Evolutionary conservation across 441 rosid species (phyloP).

Genomic region (Bocquillonia castaneifolia): DNA sequence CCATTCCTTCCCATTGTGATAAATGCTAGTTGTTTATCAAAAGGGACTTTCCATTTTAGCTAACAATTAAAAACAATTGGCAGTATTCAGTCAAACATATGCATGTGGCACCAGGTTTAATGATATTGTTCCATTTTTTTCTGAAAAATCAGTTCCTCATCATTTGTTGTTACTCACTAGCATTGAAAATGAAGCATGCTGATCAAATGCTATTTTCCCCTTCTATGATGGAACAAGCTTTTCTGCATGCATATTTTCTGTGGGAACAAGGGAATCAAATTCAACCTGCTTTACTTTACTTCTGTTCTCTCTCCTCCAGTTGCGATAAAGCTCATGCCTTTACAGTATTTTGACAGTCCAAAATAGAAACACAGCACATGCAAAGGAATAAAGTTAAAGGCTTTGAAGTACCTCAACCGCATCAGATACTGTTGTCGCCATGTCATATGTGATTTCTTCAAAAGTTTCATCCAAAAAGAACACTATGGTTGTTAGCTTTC

Average conservation of each 20-base stretch:
- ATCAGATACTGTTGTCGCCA: constrained; percentile 93
- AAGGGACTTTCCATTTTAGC: background rate
- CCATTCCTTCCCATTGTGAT: background rate
- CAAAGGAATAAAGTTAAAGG: background rate
- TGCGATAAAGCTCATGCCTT: background rate
- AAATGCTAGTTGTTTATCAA: background rate
- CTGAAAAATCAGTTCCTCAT: background rate
- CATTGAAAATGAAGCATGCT: background rate
- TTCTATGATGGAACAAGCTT: background rate
- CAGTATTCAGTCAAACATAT: background rate
- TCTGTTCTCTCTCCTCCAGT: background rate
- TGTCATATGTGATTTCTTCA: constrained; percentile 93
- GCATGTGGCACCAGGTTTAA: background rate
- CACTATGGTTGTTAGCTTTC: constrained; percentile 90
- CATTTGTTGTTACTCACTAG: background rate
- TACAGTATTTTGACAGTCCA: background rate
- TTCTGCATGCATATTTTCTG: background rate
- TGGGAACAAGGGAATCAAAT: background rate
- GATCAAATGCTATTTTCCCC: background rate
- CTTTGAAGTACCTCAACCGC: constrained; percentile 76
- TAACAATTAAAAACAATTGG: background rate
- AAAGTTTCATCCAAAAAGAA: constrained; percentile 96
- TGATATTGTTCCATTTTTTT: background rate
- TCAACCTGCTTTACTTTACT: background rate
- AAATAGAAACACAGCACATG: background rate